Conservation (phyloP, 257 asterid species). For the Scutellaria minor region DNA sequence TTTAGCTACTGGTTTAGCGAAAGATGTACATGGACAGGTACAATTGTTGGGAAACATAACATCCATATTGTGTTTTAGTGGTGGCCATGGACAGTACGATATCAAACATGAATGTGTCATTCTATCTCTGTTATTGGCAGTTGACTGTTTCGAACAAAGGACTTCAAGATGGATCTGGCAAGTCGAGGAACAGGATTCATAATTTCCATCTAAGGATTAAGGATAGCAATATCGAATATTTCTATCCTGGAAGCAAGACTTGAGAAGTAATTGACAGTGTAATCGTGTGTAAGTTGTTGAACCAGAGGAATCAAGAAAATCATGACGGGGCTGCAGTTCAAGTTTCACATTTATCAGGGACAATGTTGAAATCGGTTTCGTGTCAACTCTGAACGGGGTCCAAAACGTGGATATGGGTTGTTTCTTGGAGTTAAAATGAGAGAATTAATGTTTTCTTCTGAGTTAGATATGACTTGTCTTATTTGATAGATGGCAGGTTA, state of each 20-base stretch:
- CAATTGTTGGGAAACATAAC: not conserved
- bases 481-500: too few relatives aligned
- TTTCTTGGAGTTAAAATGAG: not conserved
- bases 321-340: not conserved
- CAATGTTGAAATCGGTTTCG: not conserved
- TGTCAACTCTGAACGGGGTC: not conserved
- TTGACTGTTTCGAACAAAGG: conserved; percentile 71
- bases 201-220: conserved; percentile 83
- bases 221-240: conserved; percentile 76
- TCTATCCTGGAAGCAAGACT: conserved; percentile 69
- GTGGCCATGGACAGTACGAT: not conserved
- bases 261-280: conserved; percentile 28
- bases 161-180: conserved; percentile 44
- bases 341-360: not conserved
- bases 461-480: too few relatives aligned
- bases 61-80: not conserved
- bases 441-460: not conserved
- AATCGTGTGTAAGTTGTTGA: not conserved
- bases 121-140: conserved; percentile 43
- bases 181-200: conserved; percentile 50
- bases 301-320: not conserved
- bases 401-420: not conserved
- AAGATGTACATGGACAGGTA: conserved; percentile 98
- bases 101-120: not conserved
- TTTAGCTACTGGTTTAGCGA: conserved; percentile 90